Conservation (phyloP, 2,329 filamentous ascomycete species). For the Colletotrichum gigasporum region DNA sequence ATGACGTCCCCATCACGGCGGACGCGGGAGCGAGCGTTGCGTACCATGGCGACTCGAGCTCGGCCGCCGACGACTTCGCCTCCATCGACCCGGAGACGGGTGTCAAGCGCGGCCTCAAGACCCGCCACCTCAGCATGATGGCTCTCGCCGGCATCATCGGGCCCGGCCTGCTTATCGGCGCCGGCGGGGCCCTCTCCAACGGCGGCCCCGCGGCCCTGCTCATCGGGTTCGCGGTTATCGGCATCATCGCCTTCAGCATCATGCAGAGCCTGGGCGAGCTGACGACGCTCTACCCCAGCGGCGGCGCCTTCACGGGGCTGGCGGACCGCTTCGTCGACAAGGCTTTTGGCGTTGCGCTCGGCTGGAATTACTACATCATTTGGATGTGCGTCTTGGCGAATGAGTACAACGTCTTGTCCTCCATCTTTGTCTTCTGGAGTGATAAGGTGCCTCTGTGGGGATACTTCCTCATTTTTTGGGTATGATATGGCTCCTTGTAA, state of each 20-base stretch:
- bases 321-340: slow-evolving; percentile 77
- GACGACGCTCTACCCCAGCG: slow-evolving; percentile 76
- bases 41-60: slow-evolving; percentile 23
- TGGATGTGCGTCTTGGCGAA: slow-evolving; percentile 74
- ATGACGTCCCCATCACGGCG: slow-evolving; percentile 17
- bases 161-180: slow-evolving; percentile 76
- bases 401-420: slow-evolving; percentile 76
- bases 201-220: slow-evolving; percentile 77
- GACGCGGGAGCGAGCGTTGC: neutral
- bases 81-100: slow-evolving; percentile 69
- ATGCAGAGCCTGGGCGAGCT: slow-evolving; percentile 82
- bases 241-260: slow-evolving; percentile 72
- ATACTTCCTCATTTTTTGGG: slow-evolving; percentile 80
- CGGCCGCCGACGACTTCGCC: slow-evolving; percentile 53
- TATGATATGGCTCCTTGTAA: slow-evolving; percentile 40
- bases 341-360: slow-evolving; percentile 73
- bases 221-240: slow-evolving; percentile 78
- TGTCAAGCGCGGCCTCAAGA: slow-evolving; percentile 76
- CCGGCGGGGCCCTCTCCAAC: slow-evolving; percentile 72
- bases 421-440: slow-evolving; percentile 73
- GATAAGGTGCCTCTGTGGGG: slow-evolving; percentile 70
- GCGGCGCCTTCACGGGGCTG: slow-evolving; percentile 76
- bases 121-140: slow-evolving; percentile 74
- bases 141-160: slow-evolving; percentile 71
- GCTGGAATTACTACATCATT: slow-evolving; percentile 78